phyloP scores from a whole-genome alignment of 2,329 filamentous ascomycete species.

The Pseudogymnoascus sp. region DNA sequence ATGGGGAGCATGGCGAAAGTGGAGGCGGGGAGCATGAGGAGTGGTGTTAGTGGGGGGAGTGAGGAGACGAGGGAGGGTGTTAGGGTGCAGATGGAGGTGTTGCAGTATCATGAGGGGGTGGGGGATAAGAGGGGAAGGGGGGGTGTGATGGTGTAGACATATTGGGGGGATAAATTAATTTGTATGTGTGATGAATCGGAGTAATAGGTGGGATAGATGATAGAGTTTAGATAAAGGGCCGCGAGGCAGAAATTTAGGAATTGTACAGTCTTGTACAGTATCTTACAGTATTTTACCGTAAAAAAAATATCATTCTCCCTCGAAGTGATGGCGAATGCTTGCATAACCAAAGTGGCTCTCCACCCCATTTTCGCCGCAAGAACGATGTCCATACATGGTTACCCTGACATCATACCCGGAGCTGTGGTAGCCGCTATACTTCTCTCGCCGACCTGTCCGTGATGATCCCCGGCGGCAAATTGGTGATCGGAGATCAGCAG shows the following conservation, averaged over 20 bases:
- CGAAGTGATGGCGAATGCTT: background rate
- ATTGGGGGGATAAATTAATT: background rate
- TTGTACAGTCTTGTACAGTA: background rate
- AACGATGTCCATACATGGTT: too few species aligned
- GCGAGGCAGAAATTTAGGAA: background rate
- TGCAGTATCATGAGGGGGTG: background rate
- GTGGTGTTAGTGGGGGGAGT: background rate
- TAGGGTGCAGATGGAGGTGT: slow-evolving; percentile 1
- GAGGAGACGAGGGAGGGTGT: slow-evolving; percentile 1
- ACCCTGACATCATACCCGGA: background rate
- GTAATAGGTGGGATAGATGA: background rate
- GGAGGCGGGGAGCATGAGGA: background rate
- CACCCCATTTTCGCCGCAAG: background rate
- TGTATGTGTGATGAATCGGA: background rate
- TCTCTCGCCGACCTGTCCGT: background rate
- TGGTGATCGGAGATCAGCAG: background rate
- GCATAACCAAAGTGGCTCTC: background rate
- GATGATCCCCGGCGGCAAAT: background rate
- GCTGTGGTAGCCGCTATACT: background rate
- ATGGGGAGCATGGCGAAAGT: slow-evolving; percentile 3
- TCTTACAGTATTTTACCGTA: too few species aligned
- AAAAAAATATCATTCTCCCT: background rate
- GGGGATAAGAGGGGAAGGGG: background rate
- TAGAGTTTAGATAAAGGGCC: background rate
- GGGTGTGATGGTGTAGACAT: background rate